Conservation (phyloP, 2,329 filamentous ascomycete species). For the Talaromyces sp. region DNA sequence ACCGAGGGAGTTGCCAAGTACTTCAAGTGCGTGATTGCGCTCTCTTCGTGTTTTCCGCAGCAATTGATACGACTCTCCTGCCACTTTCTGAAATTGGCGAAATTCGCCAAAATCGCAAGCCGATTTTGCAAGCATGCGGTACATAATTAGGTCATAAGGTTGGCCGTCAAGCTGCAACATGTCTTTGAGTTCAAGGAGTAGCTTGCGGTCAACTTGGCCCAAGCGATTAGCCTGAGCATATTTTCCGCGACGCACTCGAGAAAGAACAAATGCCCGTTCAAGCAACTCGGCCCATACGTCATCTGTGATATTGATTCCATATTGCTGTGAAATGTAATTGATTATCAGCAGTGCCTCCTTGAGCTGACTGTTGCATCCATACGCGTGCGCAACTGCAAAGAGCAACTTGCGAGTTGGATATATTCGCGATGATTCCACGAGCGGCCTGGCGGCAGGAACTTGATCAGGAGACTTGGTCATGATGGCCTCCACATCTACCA, state of each 20-base stretch:
- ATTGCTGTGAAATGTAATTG: slow-evolving; percentile 59
- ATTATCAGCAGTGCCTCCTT: slow-evolving; percentile 57
- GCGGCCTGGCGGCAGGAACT: slow-evolving; percentile 36
- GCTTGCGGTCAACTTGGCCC: slow-evolving; percentile 38
- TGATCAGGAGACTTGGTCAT: slow-evolving; percentile 30
- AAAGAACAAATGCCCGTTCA: slow-evolving; percentile 62
- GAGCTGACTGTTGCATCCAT: slow-evolving; percentile 64
- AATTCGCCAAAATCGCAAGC: slow-evolving; percentile 24
- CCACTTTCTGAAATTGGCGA: slow-evolving; percentile 26
- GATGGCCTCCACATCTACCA: slow-evolving; percentile 48
- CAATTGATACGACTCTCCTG: slow-evolving; percentile 31
- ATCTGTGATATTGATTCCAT: slow-evolving; percentile 55
- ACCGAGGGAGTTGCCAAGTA: slow-evolving; percentile 27
- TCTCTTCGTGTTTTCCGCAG: slow-evolving; percentile 29
- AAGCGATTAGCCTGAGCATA: slow-evolving; percentile 25
- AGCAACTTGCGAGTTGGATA: slow-evolving; percentile 59
- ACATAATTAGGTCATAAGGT: slow-evolving; percentile 56
- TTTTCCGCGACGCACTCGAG: slow-evolving; percentile 39
- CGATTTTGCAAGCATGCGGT: slow-evolving; percentile 35
- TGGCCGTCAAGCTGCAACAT: slow-evolving; percentile 62
- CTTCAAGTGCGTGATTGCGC: slow-evolving; percentile 25
- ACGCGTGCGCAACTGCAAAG: slow-evolving; percentile 63
- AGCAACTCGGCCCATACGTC: slow-evolving; percentile 65
- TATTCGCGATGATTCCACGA: slow-evolving; percentile 51
- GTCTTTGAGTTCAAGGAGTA: slow-evolving; percentile 55